Evolutionary conservation across 2,329 filamentous ascomycete genomes (phyloP).

Genomic region (Aspergillus proliferans): DNA sequence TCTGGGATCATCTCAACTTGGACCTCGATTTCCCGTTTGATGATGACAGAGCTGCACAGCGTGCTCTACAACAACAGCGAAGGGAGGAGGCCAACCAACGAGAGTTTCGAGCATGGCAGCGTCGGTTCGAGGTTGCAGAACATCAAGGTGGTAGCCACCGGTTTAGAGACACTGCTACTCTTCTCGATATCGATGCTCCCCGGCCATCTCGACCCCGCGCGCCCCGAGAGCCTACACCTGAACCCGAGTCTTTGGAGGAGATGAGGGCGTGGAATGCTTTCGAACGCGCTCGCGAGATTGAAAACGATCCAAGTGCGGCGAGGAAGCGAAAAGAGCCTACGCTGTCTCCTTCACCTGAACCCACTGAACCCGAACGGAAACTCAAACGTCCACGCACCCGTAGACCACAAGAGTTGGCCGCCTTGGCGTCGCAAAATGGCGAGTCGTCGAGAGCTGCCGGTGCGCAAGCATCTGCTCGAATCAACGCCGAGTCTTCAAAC

Average conservation of each 20-base stretch:
- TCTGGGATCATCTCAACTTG: constrained; percentile 70
- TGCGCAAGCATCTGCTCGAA: constrained; percentile 25
- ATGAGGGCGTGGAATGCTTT: constrained; percentile 83
- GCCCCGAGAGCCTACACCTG: constrained; percentile 40
- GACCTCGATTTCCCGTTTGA: constrained; percentile 84
- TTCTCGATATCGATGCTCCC: constrained; percentile 48
- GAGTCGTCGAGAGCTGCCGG: constrained; percentile 33
- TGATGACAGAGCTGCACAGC: constrained; percentile 56
- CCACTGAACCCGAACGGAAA: constrained; percentile 68
- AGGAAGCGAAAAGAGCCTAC: constrained; percentile 51
- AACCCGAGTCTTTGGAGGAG: constrained; percentile 72
- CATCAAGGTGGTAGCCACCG: constrained; percentile 68
- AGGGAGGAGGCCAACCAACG: constrained; percentile 47
- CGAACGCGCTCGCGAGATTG: constrained; percentile 70
- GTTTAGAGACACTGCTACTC: constrained; percentile 62
- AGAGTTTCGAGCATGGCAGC: constrained; percentile 68
- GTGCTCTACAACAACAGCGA: constrained; percentile 50
- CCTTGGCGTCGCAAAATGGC: constrained; percentile 38
- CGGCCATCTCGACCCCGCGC: constrained; percentile 36
- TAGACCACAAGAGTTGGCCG: constrained; percentile 51
- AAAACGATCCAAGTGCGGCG: constrained; percentile 45
- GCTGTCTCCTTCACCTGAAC: constrained; percentile 69
- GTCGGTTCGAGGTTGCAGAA: constrained; percentile 73
- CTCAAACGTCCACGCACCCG: constrained; percentile 81
- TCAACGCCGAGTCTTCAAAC: constrained; percentile 35